phyloP scores from a whole-genome alignment of 2,329 filamentous ascomycete genomes.

The Cercospora sesami region DNA sequence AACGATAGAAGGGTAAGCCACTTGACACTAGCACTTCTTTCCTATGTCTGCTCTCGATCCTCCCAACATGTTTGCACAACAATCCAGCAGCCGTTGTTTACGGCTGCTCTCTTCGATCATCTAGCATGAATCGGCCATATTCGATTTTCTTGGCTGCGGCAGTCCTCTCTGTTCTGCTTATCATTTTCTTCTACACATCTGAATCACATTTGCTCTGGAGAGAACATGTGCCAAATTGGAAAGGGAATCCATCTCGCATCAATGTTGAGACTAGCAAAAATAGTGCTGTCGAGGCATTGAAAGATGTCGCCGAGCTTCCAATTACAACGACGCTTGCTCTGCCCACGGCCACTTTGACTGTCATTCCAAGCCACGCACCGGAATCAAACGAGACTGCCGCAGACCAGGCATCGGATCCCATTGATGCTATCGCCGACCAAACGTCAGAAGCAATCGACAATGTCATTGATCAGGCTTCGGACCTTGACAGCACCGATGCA shows the following conservation, averaged over 20 bases:
- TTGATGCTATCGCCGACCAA: neutral
- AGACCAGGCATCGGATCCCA: neutral
- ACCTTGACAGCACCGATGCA: neutral
- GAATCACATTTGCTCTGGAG: conserved; percentile 2
- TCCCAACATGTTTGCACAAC: neutral
- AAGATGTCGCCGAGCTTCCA: neutral
- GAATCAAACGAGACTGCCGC: neutral
- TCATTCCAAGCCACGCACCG: neutral
- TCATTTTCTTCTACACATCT: conserved; percentile 2
- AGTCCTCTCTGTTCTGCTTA: conserved; percentile 9
- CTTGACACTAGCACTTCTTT: neutral
- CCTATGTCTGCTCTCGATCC: neutral
- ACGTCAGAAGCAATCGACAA: neutral
- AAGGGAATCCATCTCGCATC: neutral
- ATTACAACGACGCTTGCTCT: neutral
- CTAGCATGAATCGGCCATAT: conserved; percentile 10
- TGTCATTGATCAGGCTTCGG: neutral
- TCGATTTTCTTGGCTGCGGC: conserved; percentile 11
- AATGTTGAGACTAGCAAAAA: neutral
- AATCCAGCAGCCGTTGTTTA: neutral
- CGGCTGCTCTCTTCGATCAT: neutral
- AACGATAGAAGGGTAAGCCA: neutral
- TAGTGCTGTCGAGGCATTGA: neutral
- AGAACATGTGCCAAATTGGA: neutral
- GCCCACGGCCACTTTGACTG: neutral